Evolutionary conservation across 345 rosid genomes (phyloP).

Genomic region (Mercurialis annua): DNA sequence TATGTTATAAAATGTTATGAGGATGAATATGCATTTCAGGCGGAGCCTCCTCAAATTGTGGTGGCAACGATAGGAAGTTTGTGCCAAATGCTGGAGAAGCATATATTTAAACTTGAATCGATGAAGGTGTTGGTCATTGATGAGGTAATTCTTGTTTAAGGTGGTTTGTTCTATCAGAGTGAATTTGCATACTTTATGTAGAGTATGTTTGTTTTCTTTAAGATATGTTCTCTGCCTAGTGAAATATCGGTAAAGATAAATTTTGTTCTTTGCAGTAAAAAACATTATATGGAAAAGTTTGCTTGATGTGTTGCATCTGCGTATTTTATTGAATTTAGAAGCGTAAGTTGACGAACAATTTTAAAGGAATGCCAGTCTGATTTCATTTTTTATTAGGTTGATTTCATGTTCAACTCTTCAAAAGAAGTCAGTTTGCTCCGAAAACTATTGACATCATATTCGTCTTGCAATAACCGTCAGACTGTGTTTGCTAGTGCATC

Average conservation of each 20-base stretch:
- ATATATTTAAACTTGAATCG: conserved; percentile 62
- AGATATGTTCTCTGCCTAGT: neutral
- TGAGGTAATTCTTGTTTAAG: conserved; percentile 52
- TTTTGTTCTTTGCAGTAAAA: neutral
- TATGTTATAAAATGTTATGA: neutral
- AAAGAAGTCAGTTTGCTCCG: conserved; percentile 74
- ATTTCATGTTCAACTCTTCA: conserved; percentile 84
- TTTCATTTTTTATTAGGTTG: conserved; percentile 53
- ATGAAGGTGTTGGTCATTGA: conserved; percentile 75
- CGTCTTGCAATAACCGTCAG: conserved; percentile 71
- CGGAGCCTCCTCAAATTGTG: conserved; percentile 84
- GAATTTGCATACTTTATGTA: neutral
- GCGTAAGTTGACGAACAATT: neutral
- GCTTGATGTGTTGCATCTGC: neutral
- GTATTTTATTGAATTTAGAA: neutral
- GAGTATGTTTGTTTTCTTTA: neutral
- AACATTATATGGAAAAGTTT: neutral
- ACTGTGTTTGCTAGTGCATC: conserved; percentile 94
- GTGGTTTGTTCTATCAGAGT: neutral
- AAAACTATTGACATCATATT: conserved; percentile 71
- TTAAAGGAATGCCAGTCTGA: conserved; percentile 1
- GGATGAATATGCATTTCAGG: conserved; percentile 45
- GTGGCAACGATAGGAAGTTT: conserved; percentile 84
- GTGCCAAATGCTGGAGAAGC: conserved; percentile 83
- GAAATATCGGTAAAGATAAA: too few relatives aligned